These are phyloP conservation scores for Ustilago hordei DNA, from an alignment of 1,284 basidiomycete genomes.

Conservation along the genomic window DNA sequence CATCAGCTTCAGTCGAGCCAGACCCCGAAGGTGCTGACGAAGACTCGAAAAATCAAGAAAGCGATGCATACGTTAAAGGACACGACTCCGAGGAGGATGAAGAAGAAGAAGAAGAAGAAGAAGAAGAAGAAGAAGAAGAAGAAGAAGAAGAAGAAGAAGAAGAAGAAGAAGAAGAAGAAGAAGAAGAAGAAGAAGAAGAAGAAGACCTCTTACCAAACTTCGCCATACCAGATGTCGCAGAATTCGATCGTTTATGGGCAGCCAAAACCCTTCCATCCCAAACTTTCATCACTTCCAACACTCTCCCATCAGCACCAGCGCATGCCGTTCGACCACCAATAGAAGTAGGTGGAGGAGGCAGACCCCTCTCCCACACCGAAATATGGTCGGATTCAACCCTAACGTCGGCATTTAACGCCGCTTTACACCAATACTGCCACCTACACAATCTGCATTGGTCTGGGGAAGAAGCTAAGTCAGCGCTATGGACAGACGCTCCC, in stretches of 20 bases:
- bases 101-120: slow-evolving; percentile 6
- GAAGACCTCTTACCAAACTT: slow-evolving; percentile 9
- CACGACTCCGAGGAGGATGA: neutral
- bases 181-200: slow-evolving; percentile 1
- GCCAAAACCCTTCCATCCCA: neutral
- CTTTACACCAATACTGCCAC: slow-evolving; percentile 10
- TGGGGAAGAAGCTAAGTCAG: neutral
- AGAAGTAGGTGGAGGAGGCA: slow-evolving; percentile 36
- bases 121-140: slow-evolving; percentile 3
- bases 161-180: slow-evolving; percentile 6
- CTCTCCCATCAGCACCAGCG: neutral
- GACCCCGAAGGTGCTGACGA: neutral
- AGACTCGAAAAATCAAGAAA: too few species aligned
- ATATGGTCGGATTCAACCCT: slow-evolving; percentile 18
- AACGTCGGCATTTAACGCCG: slow-evolving; percentile 16
- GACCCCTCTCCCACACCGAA: slow-evolving; percentile 26
- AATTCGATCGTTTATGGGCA: slow-evolving; percentile 14
- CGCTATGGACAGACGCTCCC: slow-evolving; percentile 39
- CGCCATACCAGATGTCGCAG: slow-evolving; percentile 27
- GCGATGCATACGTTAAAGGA: neutral
- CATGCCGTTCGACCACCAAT: slow-evolving; percentile 16
- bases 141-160: slow-evolving; percentile 6
- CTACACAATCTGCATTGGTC: slow-evolving; percentile 11
- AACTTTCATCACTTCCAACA: neutral
- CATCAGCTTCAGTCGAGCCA: neutral